These are phyloP conservation scores for Chlamydomonas eustigma DNA, from an alignment of 139 green algal genomes.

Conservation along the genomic window DNA sequence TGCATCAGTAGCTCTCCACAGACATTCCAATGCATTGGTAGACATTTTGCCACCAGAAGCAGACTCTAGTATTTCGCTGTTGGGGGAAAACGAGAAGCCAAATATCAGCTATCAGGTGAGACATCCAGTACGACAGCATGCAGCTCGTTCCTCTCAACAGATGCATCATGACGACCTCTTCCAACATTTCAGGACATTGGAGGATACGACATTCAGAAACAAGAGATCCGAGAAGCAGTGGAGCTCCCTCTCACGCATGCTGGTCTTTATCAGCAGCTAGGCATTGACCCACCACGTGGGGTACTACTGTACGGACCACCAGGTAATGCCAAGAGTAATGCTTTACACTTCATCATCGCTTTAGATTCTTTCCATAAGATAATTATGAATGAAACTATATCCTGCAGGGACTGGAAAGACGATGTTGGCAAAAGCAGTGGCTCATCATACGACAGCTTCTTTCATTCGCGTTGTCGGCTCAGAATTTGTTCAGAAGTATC, in stretches of 20 bases:
- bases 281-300: constrained; percentile 94
- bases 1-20: constrained; percentile 91
- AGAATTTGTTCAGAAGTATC: constrained; percentile 99
- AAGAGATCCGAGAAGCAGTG: constrained; percentile 98
- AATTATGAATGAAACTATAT: no score
- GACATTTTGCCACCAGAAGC: constrained; percentile 98
- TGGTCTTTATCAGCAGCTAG: constrained; percentile 93
- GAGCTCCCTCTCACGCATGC: constrained; percentile 96
- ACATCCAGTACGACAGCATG: background rate
- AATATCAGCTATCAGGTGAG: constrained; percentile 88
- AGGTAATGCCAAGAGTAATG: no score
- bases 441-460: constrained; percentile 93
- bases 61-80: constrained; percentile 93
- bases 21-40: constrained; percentile 97
- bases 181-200: constrained; percentile 97
- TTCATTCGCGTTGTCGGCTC: constrained; percentile 97
- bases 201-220: constrained; percentile 97
- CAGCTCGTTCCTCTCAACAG: no score
- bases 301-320: constrained; percentile 94
- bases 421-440: constrained; percentile 95
- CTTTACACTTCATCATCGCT: no score
- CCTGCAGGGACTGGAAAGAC: constrained; percentile 77
- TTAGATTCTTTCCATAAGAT: no score
- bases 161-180: no score
- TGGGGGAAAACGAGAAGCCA: constrained; percentile 86